Percentiles rank a stretch among this genome's conserved stretches.
phyloP scores from a whole-genome alignment of 768 basidiomycete genomes.

The Jaapia argillacea region DNA sequence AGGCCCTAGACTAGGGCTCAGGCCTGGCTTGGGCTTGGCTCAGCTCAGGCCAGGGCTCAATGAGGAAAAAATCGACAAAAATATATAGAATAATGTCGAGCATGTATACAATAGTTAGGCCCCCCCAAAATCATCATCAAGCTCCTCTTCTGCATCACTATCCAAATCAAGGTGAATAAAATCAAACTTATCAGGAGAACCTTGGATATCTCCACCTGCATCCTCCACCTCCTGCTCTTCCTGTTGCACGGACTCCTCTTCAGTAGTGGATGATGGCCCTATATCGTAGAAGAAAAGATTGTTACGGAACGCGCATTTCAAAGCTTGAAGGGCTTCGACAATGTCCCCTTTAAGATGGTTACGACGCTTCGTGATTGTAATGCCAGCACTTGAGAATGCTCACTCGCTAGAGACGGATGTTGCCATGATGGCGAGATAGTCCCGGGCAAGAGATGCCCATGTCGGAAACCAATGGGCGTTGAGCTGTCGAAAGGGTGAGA shows the following conservation, averaged over 20 bases:
- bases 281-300: conserved; percentile 7
- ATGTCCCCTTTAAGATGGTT: conserved; percentile 17
- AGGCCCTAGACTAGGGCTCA: no score
- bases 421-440: conserved; percentile 19
- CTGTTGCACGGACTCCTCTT: not conserved
- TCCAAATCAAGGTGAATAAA: no score
- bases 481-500: no score
- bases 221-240: not conserved
- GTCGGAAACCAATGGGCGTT: conserved; percentile 13
- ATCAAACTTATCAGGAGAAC: no score
- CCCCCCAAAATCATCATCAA: no score
- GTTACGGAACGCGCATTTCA: conserved; percentile 9
- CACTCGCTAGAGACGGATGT: conserved; percentile 15
- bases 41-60: no score
- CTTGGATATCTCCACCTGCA: no score
- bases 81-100: no score
- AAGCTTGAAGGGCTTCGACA: conserved; percentile 17
- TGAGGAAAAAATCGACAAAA: no score
- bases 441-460: conserved; percentile 18
- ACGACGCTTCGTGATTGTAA: conserved; percentile 13
- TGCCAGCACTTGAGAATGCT: conserved; percentile 13
- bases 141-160: no score
- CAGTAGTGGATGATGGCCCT: not conserved
- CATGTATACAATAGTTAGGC: no score
- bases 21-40: no score